Evolutionary conservation across 2,329 filamentous ascomycete genomes (phyloP).

Genomic region (Sphaerulina populicola): DNA sequence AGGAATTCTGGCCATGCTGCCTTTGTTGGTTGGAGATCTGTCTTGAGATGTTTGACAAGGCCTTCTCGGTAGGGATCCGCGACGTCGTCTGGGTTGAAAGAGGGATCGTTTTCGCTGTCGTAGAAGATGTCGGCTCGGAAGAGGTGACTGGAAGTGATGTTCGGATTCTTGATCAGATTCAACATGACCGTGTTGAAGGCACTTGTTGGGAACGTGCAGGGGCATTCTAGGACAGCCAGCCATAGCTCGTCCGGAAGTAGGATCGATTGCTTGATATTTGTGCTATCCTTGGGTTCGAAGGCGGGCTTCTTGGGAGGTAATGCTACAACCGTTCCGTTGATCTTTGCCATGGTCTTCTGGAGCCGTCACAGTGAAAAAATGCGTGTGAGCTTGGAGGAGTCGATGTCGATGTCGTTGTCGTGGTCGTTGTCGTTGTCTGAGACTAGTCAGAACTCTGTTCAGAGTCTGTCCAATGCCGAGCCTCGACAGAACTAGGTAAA

Average conservation of each 20-base stretch:
- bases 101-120: slow-evolving; percentile 37
- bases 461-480: background rate
- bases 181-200: slow-evolving; percentile 61
- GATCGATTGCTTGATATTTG: slow-evolving; percentile 16
- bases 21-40: slow-evolving; percentile 31
- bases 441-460: background rate
- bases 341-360: background rate
- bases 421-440: background rate
- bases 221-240: slow-evolving; percentile 24
- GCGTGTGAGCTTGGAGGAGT: background rate
- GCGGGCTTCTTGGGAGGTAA: slow-evolving; percentile 13
- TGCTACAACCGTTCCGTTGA: background rate
- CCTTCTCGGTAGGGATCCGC: slow-evolving; percentile 1
- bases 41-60: slow-evolving; percentile 39
- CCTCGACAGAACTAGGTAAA: background rate
- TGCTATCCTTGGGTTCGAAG: slow-evolving; percentile 31
- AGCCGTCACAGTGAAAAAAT: no score
- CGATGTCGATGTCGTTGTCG: background rate
- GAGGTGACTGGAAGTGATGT: slow-evolving; percentile 68
- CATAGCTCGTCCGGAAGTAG: slow-evolving; percentile 24
- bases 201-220: slow-evolving; percentile 54
- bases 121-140: slow-evolving; percentile 69
- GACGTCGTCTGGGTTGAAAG: slow-evolving; percentile 28
- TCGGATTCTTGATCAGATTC: slow-evolving; percentile 70
- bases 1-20: slow-evolving; percentile 28